Evolutionary conservation across 495 filamentous ascomycete species (phyloP).

Genomic region (Neurospora sp.): DNA sequence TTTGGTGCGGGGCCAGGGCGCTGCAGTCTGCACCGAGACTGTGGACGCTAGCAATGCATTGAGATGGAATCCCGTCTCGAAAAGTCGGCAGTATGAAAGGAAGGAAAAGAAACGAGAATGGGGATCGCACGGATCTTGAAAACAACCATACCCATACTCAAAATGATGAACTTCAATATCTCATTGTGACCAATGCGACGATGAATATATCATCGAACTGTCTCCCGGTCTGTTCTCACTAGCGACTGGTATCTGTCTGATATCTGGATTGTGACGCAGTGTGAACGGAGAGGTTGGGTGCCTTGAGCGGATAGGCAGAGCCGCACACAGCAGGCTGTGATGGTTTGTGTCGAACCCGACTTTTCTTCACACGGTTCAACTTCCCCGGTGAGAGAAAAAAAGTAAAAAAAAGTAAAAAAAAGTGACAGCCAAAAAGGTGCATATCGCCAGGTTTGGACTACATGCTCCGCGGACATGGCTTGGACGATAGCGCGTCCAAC

Average conservation of each 20-base stretch:
- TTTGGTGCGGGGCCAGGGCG: constrained; percentile 4
- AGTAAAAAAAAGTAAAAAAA: background rate
- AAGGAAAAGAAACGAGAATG: background rate
- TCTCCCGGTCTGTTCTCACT: background rate
- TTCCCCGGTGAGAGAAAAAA: background rate
- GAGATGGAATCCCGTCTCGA: background rate
- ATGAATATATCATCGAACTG: background rate
- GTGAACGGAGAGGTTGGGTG: background rate
- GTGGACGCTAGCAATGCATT: background rate
- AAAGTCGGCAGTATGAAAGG: background rate
- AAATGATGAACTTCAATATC: background rate
- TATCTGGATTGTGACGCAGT: background rate
- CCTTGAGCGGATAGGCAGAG: background rate
- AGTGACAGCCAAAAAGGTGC: background rate
- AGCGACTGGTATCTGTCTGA: background rate
- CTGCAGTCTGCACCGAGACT: background rate
- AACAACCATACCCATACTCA: background rate
- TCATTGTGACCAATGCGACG: background rate
- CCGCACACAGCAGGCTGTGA: background rate
- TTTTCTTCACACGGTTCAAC: background rate
- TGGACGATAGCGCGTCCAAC: background rate
- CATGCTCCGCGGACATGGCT: background rate
- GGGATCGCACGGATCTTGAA: background rate
- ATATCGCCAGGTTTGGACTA: background rate
- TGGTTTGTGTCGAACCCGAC: background rate